Base-by-base conservation (phyloP, 2,329 filamentous ascomycete genomes). In the Talaromyces sp. region DNA sequence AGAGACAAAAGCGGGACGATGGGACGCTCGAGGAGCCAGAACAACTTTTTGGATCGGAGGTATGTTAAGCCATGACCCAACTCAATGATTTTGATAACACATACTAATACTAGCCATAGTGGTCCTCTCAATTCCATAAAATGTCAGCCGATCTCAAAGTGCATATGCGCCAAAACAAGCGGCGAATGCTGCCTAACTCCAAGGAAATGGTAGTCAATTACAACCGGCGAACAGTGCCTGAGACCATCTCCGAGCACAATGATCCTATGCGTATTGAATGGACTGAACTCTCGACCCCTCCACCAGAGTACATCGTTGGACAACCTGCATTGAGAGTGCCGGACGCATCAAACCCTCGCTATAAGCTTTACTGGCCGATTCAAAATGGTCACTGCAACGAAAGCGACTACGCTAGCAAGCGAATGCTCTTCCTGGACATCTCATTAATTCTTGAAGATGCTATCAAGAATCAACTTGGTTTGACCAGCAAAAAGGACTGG, bases 201-300 rank as follows among this genome's bases (percentile, higher is more conserved):
- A 96, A 96, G 72, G 94, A 99, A 68, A 80, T 97, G 53, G 93
- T 97, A 1, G 86, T 92, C 60, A 97, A 96, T 68, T 97, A 90
- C 80, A 99, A 99, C 73, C 85, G 89, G 48, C 84, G 90, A 43
- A 89, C 86, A 1, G 86, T 89, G 30, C 87, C 91, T 6, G 94
- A 97, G 62, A 83, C 88, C 44, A 97, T 99, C 55, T 87, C 89
- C 4, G 89, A 94, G 66, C 94, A 97, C 75, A 99, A 97, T 69
- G 94, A 99, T 66, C 90, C 92, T 0, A 80, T 96, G 62, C 88
- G 94, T 60, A 88, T 97, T 46, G 92, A 97, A 59, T 99, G 94
- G 92, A 99, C 94, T 2, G 91, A 97, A 56, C 78, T 96, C 35
- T 81, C 77, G 3, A 73, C 70, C 32, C 81, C 88, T 16, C 84